Evolutionary conservation across 139 green algal genomes (phyloP), one percentile per base, ranked within the genome.

Genomic region (Chlamydomonas sphaeroides): DNA sequence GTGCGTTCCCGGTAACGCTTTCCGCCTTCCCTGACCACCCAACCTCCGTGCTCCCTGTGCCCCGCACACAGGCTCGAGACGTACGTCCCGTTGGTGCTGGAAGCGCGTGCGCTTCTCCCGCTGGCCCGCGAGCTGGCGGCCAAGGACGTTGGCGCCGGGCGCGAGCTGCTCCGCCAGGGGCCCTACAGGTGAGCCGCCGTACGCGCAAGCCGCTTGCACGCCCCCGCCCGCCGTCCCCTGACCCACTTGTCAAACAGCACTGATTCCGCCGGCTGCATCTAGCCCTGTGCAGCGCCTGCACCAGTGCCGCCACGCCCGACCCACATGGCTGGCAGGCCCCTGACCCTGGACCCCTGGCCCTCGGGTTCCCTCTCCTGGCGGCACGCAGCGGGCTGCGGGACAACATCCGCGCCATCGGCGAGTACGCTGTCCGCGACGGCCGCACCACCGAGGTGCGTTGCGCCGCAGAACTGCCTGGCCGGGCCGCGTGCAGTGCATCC

Each of bases 71-170:
- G 72, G 38, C 80, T 93, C 15, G 86, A 91, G 33, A 90, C 78
- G 0, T 93, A 93, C 33, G 78, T 93, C 0, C 90, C 90, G 28
- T 69, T 88, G 35, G 80, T 93, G 30, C 78, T 93, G 72, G 78
- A 88, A 33, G 90, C 90, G 4, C 79, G 82, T 5, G 48, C 79
- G 10, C 75, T 88, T 63, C 81, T 93, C 23, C 51, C 67, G 0
- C 36, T 56, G 8, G 85, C 86, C 21, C 67, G 73, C 11, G 53
- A 36, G 8, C 28, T 81, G 8, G 78, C 74, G 48, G 67, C 41
- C 0, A 48, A 76, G 38, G 67, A 88, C 45, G 51, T 80, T 3
- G 78, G 67, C 20, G 68, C 62, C 0, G 88, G 84, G 20, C 84
- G 90, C 10, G 65, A 77, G 21, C 53, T 91, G 36, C 68, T 93